A percentile compares a stretch with the other conserved stretches of the same genome.
phyloP scores from a whole-genome alignment of 176 grass and related monocot genomes.

The Melocanna baccifera region DNA sequence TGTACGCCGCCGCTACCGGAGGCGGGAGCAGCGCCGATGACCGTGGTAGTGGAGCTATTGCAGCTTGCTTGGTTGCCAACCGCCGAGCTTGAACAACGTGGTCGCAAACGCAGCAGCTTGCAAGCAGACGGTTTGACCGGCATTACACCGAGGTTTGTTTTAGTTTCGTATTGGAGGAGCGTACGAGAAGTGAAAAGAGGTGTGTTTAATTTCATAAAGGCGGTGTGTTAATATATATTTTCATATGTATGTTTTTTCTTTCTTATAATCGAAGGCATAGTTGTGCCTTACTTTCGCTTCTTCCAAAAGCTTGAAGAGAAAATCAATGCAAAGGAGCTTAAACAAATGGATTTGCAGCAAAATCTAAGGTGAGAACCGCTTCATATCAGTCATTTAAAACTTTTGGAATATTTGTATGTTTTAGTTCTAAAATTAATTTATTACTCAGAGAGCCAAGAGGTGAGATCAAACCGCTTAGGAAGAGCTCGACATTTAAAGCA shows the following conservation, averaged over 20 bases:
- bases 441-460: constrained; percentile 80
- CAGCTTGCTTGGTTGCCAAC: too few species aligned
- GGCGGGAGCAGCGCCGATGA: too few species aligned
- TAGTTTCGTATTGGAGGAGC: constrained; percentile 72
- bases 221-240: background rate
- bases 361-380: constrained; percentile 66
- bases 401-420: background rate
- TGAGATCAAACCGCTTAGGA: constrained; percentile 84
- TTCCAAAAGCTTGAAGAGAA: constrained; percentile 90
- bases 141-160: too few species aligned
- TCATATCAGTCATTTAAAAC: constrained; percentile 13
- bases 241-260: too few species aligned
- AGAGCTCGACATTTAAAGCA: constrained; percentile 91
- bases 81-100: too few species aligned
- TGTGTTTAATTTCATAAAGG: background rate
- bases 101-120: too few species aligned
- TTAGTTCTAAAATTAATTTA: constrained; percentile 25
- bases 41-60: too few species aligned
- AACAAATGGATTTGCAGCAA: constrained; percentile 72
- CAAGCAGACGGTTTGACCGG: too few species aligned
- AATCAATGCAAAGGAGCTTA: constrained; percentile 74
- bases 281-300: constrained; percentile 43
- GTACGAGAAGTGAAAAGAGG: constrained; percentile 93
- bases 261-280: background rate
- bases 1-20: too few species aligned